These are phyloP conservation scores for Penicillium rolfsii DNA, from an alignment of 2,329 filamentous ascomycete genomes.

Conservation along the genomic window DNA sequence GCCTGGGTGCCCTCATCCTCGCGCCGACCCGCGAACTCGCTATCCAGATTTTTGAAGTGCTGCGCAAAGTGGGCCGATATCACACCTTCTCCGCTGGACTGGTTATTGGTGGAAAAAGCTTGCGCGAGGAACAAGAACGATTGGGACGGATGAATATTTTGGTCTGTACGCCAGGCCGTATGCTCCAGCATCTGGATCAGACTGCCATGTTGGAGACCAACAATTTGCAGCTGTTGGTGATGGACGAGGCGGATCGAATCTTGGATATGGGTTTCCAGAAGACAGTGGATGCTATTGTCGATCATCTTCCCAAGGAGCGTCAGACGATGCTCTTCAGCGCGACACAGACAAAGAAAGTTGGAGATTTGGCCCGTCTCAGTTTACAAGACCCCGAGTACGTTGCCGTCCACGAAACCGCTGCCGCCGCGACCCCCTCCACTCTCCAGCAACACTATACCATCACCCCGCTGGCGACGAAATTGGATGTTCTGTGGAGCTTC, in stretches of 20 bases:
- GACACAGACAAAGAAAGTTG: slow-evolving; percentile 92
- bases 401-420: slow-evolving; percentile 83
- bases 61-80: slow-evolving; percentile 84
- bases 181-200: slow-evolving; percentile 94
- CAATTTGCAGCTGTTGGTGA: slow-evolving; percentile 86
- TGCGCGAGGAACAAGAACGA: slow-evolving; percentile 84
- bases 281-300: slow-evolving; percentile 88
- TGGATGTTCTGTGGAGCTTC: slow-evolving; percentile 92
- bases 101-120: slow-evolving; percentile 88
- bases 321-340: slow-evolving; percentile 96
- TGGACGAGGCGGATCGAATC: slow-evolving; percentile 95
- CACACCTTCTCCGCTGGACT: slow-evolving; percentile 91
- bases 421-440: slow-evolving; percentile 76
- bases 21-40: slow-evolving; percentile 93
- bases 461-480: slow-evolving; percentile 81
- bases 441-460: slow-evolving; percentile 91
- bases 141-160: slow-evolving; percentile 93
- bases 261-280: slow-evolving; percentile 96
- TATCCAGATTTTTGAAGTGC: slow-evolving; percentile 93
- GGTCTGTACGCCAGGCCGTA: slow-evolving; percentile 90
- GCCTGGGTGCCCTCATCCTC: slow-evolving; percentile 87
- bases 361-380: slow-evolving; percentile 85
- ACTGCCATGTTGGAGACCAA: slow-evolving; percentile 87
- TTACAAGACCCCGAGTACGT: slow-evolving; percentile 92
- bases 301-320: slow-evolving; percentile 80